A percentile compares a stretch with the other conserved stretches of the same genome.
phyloP scores from a whole-genome alignment of 176 grass and related monocot species.

The Aechmea fasciata region DNA sequence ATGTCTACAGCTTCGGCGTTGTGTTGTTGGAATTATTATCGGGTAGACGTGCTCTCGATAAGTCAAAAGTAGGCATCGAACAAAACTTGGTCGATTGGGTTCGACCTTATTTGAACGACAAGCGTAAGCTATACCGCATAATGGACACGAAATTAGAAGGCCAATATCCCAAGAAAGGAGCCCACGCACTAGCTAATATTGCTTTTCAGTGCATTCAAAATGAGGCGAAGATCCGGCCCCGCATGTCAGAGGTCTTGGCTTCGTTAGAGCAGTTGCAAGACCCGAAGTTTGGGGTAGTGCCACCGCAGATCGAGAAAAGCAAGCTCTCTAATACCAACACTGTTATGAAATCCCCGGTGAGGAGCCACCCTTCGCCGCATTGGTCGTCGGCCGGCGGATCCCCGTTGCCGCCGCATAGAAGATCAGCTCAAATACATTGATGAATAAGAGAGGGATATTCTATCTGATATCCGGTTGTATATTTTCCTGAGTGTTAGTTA shows the following conservation, averaged over 20 bases:
- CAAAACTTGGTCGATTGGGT: conserved; percentile 59
- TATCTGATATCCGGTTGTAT: not conserved
- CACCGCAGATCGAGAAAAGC: not conserved
- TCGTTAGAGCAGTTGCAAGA: not conserved
- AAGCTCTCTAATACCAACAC: not conserved
- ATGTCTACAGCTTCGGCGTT: conserved; percentile 66
- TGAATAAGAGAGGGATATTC: not conserved
- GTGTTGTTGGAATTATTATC: conserved; percentile 57
- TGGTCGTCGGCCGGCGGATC: not conserved
- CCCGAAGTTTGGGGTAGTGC: not conserved
- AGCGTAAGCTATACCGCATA: conserved; percentile 58
- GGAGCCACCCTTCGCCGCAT: not conserved
- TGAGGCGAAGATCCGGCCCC: conserved; percentile 61
- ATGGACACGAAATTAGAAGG: conserved; percentile 67
- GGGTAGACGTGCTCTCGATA: conserved; percentile 46
- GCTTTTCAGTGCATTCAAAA: conserved; percentile 59
- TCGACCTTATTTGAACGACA: conserved; percentile 57
- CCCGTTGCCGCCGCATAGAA: not conserved
- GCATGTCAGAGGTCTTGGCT: conserved; percentile 33
- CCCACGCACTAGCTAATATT: conserved; percentile 55
- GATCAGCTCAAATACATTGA: not conserved
- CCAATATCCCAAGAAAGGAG: conserved; percentile 67
- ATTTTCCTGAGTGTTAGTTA: not conserved
- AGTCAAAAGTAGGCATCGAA: conserved; percentile 21
- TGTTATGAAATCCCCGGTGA: not conserved